Conservation (phyloP, 768 basidiomycete species). For the Naganishia kalamii region DNA sequence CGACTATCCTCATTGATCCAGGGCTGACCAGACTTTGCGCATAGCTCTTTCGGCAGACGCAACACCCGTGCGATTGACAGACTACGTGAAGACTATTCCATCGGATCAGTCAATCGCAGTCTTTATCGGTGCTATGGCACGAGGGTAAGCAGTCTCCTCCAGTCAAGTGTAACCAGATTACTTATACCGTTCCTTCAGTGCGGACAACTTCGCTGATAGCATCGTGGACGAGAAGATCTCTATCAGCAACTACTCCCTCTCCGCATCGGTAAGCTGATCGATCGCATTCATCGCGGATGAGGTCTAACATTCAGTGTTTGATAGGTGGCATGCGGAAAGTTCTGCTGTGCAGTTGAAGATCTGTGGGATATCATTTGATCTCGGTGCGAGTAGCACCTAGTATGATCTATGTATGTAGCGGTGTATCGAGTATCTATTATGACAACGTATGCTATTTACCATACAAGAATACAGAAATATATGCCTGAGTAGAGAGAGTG, state of each 20-base stretch:
- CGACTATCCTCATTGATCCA: background rate
- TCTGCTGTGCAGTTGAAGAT: constrained; percentile 63
- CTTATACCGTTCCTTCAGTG: constrained; percentile 37
- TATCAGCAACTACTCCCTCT: constrained; percentile 87
- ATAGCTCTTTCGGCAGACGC: constrained; percentile 88
- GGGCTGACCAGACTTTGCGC: background rate
- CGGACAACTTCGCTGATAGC: constrained; percentile 93
- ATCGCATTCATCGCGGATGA: background rate
- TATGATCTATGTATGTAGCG: background rate
- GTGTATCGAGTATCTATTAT: background rate
- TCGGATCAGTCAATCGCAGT: constrained; percentile 84
- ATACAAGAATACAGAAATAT: no score
- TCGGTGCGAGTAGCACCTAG: background rate
- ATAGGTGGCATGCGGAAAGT: constrained; percentile 91
- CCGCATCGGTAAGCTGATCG: constrained; percentile 52
- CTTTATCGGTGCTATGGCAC: constrained; percentile 97
- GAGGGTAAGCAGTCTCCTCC: constrained; percentile 51
- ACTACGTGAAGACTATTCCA: constrained; percentile 77
- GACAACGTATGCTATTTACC: no score
- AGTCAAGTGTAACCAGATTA: background rate
- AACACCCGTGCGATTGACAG: constrained; percentile 68
- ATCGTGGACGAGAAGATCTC: constrained; percentile 93
- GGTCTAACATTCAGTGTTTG: constrained; percentile 18
- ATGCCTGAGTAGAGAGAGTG: no score
- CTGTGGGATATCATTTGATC: constrained; percentile 80